Base-by-base conservation (phyloP, 169 alveolate species). In the Cryptosporidium tyzzeri region DNA sequence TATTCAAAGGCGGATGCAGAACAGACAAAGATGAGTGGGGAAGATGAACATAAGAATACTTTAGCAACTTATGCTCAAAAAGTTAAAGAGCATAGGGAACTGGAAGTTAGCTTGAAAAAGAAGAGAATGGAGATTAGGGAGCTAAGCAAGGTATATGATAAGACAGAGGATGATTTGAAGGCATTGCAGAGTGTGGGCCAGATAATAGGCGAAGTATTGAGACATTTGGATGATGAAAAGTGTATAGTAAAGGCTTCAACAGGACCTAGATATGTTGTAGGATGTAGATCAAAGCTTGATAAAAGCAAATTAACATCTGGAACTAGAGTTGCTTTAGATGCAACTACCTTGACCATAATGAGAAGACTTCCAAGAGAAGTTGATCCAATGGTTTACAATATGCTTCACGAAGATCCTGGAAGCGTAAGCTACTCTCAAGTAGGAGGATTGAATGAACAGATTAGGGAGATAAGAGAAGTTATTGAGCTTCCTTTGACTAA, bases 301-400 rank as follows among this genome's bases (percentile, higher is more conserved):
- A 95, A 96, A 84, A 80, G 95, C 29, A 93, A 94, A 74, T 94
- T 98, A 59, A 96, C 93, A 37, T 94, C 98, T 14, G 99, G 99
- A 50, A 94, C 98, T 44, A 97, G 99, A 85, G 99, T 99, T 35
- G 97, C 99, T 4, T 92, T 98, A 86, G 99, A 98, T 94, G 97
- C 97, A 97, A 96, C 99, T 29, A 98, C 99, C 18, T 92, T 97
- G 84, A 98, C 99, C 6, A 98, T 98, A 58, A 98, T 98, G 99
- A 94, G 98, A 58, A 91, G 86, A 55, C 92, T 99, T 48, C 99
- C 99, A 31, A 93, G 99, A 86, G 99, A 98, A 93, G 99, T 98
- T 33, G 99, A 99, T 92, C 99, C 99, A 0, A 91, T 96, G 91
- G 99, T 99, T 29, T 97, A 96, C 93, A 96, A 97, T 95, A 98